phyloP scores from a whole-genome alignment of 306 rosid species.

The Sechiopsis laciniata region DNA sequence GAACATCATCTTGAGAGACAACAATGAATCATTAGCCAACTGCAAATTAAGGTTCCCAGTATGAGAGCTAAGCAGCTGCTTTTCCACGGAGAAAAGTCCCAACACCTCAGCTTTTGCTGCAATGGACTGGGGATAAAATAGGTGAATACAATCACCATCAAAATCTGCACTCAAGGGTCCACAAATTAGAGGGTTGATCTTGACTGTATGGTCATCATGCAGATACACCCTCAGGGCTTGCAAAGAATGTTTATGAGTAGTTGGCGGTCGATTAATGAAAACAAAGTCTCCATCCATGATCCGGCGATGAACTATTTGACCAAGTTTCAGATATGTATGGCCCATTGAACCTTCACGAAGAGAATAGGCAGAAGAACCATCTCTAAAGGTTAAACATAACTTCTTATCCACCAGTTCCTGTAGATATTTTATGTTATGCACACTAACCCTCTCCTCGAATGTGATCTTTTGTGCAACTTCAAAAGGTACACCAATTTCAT shows the following conservation, averaged over 20 bases:
- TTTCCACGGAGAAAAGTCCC: slow-evolving; percentile 81
- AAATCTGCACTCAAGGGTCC: slow-evolving; percentile 93
- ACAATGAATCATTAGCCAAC: slow-evolving; percentile 52
- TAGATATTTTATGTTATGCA: slow-evolving; percentile 52
- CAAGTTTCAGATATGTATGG: slow-evolving; percentile 58
- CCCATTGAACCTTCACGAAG: slow-evolving; percentile 91
- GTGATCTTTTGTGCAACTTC: slow-evolving; percentile 82
- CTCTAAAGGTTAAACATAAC: slow-evolving; percentile 63
- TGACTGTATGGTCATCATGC: slow-evolving; percentile 80
- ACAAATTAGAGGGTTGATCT: slow-evolving; percentile 90
- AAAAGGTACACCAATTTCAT: slow-evolving; percentile 76
- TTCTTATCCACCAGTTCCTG: slow-evolving; percentile 78
- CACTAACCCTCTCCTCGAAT: slow-evolving; percentile 77
- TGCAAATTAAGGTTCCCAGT: slow-evolving; percentile 80
- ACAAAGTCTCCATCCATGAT: slow-evolving; percentile 95
- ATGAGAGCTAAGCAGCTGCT: slow-evolving; percentile 88
- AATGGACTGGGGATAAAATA: slow-evolving; percentile 88
- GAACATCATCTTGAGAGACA: slow-evolving; percentile 63
- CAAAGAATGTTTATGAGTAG: slow-evolving; percentile 85
- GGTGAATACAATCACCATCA: slow-evolving; percentile 87
- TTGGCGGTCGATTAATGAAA: slow-evolving; percentile 86
- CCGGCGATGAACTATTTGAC: slow-evolving; percentile 79
- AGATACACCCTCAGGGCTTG: slow-evolving; percentile 84
- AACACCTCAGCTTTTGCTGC: slow-evolving; percentile 89
- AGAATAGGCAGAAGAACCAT: slow-evolving; percentile 71